Evolutionary conservation across 805 yeast genomes (phyloP).

Genomic region (Yarrowia deformans): DNA sequence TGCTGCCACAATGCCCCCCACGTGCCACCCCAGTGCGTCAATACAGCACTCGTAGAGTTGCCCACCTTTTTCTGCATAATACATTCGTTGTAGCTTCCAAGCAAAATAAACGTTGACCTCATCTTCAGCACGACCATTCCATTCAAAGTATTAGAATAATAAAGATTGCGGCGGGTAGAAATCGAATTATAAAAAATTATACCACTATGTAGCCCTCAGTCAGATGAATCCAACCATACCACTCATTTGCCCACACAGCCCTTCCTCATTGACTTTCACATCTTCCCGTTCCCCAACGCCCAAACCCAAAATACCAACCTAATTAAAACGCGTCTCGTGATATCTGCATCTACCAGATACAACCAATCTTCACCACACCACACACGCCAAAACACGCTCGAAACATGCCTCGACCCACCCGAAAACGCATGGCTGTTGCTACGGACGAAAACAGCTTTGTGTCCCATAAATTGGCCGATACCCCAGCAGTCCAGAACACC

Average conservation of each 20-base stretch:
- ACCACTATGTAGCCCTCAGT: neutral
- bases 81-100: no score
- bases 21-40: no score
- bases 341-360: neutral
- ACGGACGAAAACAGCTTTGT: constrained; percentile 5
- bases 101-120: no score
- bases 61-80: no score
- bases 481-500: neutral
- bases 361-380: neutral
- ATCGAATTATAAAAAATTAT: neutral
- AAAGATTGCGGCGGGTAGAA: neutral
- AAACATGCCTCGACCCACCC: constrained; percentile 19
- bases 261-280: neutral
- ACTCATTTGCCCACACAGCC: neutral
- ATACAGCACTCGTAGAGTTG: no score
- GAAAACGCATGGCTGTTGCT: constrained; percentile 10
- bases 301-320: neutral
- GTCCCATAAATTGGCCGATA: neutral
- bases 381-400: neutral
- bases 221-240: neutral
- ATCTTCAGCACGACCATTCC: no score
- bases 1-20: no score
- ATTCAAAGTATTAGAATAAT: no score
- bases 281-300: neutral
- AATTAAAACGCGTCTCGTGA: constrained; percentile 13